Evolutionary conservation across 1,139 yeast species (phyloP).

Genomic region (Tardiomyces blankii): DNA sequence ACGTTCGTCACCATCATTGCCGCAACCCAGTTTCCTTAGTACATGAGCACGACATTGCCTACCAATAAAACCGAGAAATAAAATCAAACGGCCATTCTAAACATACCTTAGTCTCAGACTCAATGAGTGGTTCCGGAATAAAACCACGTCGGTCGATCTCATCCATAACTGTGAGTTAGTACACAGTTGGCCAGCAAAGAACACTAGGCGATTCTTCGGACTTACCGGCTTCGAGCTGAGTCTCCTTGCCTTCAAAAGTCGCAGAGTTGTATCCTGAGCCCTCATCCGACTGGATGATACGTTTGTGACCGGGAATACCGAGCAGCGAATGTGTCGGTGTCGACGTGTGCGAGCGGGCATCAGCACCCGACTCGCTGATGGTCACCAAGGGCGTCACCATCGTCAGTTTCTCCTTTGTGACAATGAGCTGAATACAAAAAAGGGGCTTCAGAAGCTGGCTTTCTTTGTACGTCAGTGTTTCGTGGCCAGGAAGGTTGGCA

Average conservation of each 20-base stretch:
- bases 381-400: neutral
- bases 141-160: constrained; percentile 74
- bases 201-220: constrained; percentile 9
- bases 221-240: constrained; percentile 51
- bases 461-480: too few species aligned
- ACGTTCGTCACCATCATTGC: too few species aligned
- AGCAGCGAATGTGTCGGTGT: constrained; percentile 6
- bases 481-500: too few species aligned
- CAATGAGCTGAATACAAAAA: neutral
- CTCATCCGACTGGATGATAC: constrained; percentile 9
- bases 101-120: constrained; percentile 46
- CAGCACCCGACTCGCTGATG: neutral
- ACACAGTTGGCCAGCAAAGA: neutral
- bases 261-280: constrained; percentile 55
- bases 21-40: too few species aligned
- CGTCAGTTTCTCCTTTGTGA: neutral
- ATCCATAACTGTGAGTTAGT: constrained; percentile 45
- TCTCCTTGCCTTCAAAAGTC: constrained; percentile 71
- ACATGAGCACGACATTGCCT: too few species aligned
- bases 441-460: neutral
- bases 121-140: constrained; percentile 79
- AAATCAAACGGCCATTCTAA: constrained; percentile 22
- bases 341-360: neutral
- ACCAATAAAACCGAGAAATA: too few species aligned
- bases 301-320: constrained; percentile 15